Conservation (phyloP, 1,139 yeast genomes). For the Blastobotrys petasosporus region DNA sequence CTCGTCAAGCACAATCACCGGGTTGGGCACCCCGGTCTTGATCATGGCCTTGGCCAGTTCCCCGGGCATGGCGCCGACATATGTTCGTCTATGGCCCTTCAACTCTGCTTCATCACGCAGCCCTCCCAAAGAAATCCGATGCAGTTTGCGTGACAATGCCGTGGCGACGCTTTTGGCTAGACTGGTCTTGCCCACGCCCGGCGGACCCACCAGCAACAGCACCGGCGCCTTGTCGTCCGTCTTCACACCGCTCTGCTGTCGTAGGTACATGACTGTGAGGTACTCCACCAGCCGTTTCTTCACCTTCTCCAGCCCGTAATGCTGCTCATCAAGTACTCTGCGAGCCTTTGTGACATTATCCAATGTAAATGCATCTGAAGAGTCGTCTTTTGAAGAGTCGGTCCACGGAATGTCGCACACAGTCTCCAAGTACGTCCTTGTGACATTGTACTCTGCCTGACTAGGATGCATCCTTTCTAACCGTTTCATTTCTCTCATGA, state of each 20-base stretch:
- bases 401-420: slow-evolving; percentile 55
- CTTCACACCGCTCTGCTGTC: slow-evolving; percentile 26
- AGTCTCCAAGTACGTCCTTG: slow-evolving; percentile 64
- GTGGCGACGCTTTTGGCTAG: slow-evolving; percentile 80
- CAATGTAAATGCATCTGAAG: slow-evolving; percentile 29
- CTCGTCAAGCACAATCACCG: slow-evolving; percentile 84
- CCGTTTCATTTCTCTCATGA: slow-evolving; percentile 58
- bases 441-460: slow-evolving; percentile 69
- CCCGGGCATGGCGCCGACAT: slow-evolving; percentile 94
- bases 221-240: slow-evolving; percentile 54
- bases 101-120: slow-evolving; percentile 86
- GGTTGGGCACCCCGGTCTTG: slow-evolving; percentile 75
- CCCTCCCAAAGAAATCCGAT: slow-evolving; percentile 83
- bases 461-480: slow-evolving; percentile 58
- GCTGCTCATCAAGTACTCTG: slow-evolving; percentile 65
- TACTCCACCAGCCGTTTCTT: slow-evolving; percentile 79
- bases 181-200: slow-evolving; percentile 93
- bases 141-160: slow-evolving; percentile 74
- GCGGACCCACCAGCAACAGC: slow-evolving; percentile 83
- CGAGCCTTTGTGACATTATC: slow-evolving; percentile 53
- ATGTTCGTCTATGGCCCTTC: slow-evolving; percentile 87
- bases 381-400: slow-evolving; percentile 14
- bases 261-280: slow-evolving; percentile 66
- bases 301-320: slow-evolving; percentile 76
- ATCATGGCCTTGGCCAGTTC: slow-evolving; percentile 72